phyloP scores from a whole-genome alignment of 495 filamentous ascomycete species.

The Podospora appendiculata region DNA sequence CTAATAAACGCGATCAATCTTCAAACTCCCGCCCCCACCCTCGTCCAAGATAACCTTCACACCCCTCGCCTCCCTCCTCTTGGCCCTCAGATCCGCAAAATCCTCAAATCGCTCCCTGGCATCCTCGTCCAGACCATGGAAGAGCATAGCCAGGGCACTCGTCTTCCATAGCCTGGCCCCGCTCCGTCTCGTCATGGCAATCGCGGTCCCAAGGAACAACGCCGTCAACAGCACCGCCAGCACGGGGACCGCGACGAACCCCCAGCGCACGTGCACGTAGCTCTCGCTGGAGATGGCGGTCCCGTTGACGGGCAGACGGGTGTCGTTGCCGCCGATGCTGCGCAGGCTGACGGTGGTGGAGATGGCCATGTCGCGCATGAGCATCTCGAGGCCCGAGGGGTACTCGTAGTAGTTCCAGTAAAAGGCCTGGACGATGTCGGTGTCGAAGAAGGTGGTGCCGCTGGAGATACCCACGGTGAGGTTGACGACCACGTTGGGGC shows the following conservation, averaged over 20 bases:
- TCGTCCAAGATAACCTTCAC: constrained; percentile 9
- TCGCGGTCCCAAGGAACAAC: constrained; percentile 5
- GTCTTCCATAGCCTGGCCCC: constrained; percentile 17
- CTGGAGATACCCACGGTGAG: constrained; percentile 17
- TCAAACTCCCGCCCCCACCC: constrained; percentile 2
- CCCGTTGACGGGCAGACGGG: not conserved
- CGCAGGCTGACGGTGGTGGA: constrained; percentile 1
- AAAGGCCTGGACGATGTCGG: constrained; percentile 20
- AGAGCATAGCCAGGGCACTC: constrained; percentile 14
- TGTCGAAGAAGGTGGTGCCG: constrained; percentile 20
- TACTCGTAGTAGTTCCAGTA: constrained; percentile 25
- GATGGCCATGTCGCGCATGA: constrained; percentile 9
- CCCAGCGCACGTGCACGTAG: constrained; percentile 7
- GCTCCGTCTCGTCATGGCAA: constrained; percentile 1
- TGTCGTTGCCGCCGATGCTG: not conserved
- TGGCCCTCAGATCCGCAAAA: constrained; percentile 5
- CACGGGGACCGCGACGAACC: constrained; percentile 2
- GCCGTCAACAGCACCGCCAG: constrained; percentile 1
- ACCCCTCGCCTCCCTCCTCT: constrained; percentile 12
- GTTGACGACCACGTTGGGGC: constrained; percentile 16
- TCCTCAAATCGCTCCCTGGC: constrained; percentile 10
- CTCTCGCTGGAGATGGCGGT: not conserved
- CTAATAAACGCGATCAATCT: constrained; percentile 4
- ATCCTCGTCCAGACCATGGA: constrained; percentile 16
- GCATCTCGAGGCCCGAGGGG: constrained; percentile 10